phyloP scores from a whole-genome alignment of 176 grass and related monocot species.

The Rhynchospora breviuscula region DNA sequence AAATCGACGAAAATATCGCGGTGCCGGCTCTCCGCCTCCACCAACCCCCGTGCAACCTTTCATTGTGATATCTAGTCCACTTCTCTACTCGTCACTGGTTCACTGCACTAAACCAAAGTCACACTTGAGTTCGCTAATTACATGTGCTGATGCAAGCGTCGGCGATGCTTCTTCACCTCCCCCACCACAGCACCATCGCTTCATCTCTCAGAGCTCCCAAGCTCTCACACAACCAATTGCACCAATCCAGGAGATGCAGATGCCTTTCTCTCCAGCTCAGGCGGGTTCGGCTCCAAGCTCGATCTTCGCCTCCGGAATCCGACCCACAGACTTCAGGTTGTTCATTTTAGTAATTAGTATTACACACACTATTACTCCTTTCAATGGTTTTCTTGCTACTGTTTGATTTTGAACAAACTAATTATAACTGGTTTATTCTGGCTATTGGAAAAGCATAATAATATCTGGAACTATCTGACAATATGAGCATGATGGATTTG shows the following conservation, averaged over 20 bases:
- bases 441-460: not conserved
- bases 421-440: not conserved
- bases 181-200: not conserved
- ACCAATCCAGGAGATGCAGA: slow-evolving; percentile 3
- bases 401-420: too few relatives aligned
- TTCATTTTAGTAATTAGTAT: not conserved
- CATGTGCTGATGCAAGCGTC: slow-evolving; percentile 18
- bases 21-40: not conserved
- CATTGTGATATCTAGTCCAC: not conserved
- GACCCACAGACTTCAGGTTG: slow-evolving; percentile 20
- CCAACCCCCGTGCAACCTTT: not conserved
- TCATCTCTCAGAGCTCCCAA: slow-evolving; percentile 8
- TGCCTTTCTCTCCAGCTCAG: not conserved
- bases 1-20: not conserved
- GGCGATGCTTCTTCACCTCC: slow-evolving; percentile 1
- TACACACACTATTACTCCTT: not conserved
- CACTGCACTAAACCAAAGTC: too few relatives aligned
- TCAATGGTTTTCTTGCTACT: too few relatives aligned
- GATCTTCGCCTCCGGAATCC: not conserved
- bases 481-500: not conserved
- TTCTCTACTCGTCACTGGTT: not conserved
- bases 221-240: slow-evolving; percentile 14
- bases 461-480: not conserved
- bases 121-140: slow-evolving; percentile 5
- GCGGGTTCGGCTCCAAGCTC: not conserved